These are phyloP conservation scores for Candida pseudoviswanathii DNA, from an alignment of 1,139 yeast species.

Conservation along the genomic window DNA sequence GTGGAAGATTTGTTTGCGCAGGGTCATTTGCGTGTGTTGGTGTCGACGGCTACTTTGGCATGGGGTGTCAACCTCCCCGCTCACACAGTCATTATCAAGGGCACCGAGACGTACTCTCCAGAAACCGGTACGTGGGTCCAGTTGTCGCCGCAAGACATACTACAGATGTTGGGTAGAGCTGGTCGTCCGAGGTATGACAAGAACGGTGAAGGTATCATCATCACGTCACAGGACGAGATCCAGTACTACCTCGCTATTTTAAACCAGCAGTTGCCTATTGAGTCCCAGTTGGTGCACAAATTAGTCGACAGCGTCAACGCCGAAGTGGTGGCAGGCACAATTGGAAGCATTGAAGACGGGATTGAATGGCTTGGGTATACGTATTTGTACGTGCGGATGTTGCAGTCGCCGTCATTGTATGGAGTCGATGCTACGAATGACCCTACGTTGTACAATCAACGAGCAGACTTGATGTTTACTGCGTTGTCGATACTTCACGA, in stretches of 20 bases:
- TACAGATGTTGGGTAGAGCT: slow-evolving; percentile 97
- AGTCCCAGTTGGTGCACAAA: slow-evolving; percentile 76
- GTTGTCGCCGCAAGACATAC: slow-evolving; percentile 87
- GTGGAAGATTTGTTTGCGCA: slow-evolving; percentile 89
- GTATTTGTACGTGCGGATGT: slow-evolving; percentile 81
- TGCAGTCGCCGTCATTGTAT: slow-evolving; percentile 69
- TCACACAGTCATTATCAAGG: slow-evolving; percentile 92
- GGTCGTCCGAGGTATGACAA: slow-evolving; percentile 95
- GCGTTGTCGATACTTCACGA: slow-evolving; percentile 64
- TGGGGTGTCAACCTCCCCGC: slow-evolving; percentile 99
- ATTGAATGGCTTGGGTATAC: slow-evolving; percentile 79
- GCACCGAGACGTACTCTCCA: slow-evolving; percentile 93
- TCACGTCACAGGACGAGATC: slow-evolving; percentile 82
- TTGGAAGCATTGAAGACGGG: slow-evolving; percentile 64
- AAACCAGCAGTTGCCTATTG: slow-evolving; percentile 90
- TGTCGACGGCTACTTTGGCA: slow-evolving; percentile 94
- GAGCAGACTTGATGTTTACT: slow-evolving; percentile 74
- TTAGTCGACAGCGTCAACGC: slow-evolving; percentile 83
- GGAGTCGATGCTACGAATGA: slow-evolving; percentile 72
- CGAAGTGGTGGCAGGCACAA: slow-evolving; percentile 76
- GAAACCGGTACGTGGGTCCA: slow-evolving; percentile 88
- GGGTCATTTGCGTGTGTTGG: slow-evolving; percentile 79
- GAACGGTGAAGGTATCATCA: slow-evolving; percentile 91
- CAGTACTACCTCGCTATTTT: slow-evolving; percentile 87
- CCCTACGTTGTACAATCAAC: slow-evolving; percentile 35